These are phyloP conservation scores for Pestalotiopsis sp. DNA, from an alignment of 2,329 filamentous ascomycete species.

Conservation along the genomic window DNA sequence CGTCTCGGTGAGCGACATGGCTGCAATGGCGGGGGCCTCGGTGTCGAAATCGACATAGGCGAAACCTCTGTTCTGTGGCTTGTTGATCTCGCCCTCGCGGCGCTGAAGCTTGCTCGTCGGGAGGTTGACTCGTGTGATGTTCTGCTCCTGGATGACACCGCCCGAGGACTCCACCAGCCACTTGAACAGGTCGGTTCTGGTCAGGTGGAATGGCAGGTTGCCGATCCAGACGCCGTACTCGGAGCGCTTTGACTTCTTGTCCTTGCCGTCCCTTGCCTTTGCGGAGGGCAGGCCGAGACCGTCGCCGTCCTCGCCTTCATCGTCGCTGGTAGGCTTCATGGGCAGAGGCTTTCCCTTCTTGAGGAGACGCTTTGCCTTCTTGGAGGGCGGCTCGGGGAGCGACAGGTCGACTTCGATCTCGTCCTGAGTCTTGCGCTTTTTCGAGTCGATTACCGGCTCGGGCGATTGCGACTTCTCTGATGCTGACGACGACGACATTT, in stretches of 20 bases:
- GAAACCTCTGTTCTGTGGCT: slow-evolving; percentile 82
- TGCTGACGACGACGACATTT: slow-evolving; percentile 14
- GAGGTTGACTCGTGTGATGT: slow-evolving; percentile 84
- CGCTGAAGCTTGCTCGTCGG: slow-evolving; percentile 58
- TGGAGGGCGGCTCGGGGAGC: slow-evolving; percentile 92
- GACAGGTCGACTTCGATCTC: slow-evolving; percentile 87
- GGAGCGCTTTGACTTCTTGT: slow-evolving; percentile 62
- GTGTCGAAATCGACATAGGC: slow-evolving; percentile 92
- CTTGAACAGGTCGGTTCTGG: slow-evolving; percentile 71
- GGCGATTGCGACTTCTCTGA: slow-evolving; percentile 16
- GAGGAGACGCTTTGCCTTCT: slow-evolving; percentile 85
- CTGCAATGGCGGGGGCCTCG: slow-evolving; percentile 70
- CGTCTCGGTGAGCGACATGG: slow-evolving; percentile 84
- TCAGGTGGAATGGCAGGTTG: slow-evolving; percentile 85
- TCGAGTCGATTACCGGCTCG: slow-evolving; percentile 33
- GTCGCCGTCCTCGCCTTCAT: slow-evolving; percentile 41
- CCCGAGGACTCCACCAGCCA: slow-evolving; percentile 79
- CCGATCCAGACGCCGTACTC: slow-evolving; percentile 93
- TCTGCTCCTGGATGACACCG: slow-evolving; percentile 64
- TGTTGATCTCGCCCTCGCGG: slow-evolving; percentile 16
- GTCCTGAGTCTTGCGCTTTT: slow-evolving; percentile 72
- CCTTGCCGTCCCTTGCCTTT: slow-evolving; percentile 38
- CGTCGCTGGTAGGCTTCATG: slow-evolving; percentile 43
- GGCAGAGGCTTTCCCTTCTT: slow-evolving; percentile 77
- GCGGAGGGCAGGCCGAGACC: slow-evolving; percentile 25